Evolutionary conservation across 2,329 filamentous ascomycete genomes (phyloP), one percentile per base, ranked within the genome.

Genomic region (Aureobasidium sp.): DNA sequence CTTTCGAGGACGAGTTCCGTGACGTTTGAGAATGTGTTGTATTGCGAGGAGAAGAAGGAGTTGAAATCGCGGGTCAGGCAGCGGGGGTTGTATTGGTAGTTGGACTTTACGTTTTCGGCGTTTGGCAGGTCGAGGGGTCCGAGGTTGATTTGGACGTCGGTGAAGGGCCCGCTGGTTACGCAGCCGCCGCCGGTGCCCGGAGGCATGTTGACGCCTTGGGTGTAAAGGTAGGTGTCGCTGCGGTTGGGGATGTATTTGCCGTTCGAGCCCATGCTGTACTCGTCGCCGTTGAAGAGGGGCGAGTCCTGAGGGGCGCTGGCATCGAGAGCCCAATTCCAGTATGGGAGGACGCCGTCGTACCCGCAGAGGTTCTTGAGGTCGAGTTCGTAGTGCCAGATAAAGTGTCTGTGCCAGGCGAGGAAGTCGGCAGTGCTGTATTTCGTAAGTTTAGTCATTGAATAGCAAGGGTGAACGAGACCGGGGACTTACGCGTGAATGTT

Each of bases 151-250:
- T 58, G 60, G 52, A 59, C 63, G 57, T 79, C 68, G 59, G 68
- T 71, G 65, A 80, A 79, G 0, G 78, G 78, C 0, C 78, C 78
- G 25, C 66, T 69, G 12, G 63, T 68, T 2, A 83, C 68, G 60
- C 78, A 81, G 2, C 79, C 79, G 34, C 79, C 79, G 12, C 79
- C 79, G 0, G 70, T 70, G n/a, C 76, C 79, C 0, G 72, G 71
- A 0, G 74, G 75, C 8, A 76, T 62, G 17, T 59, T 67, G 55
- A 73, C 50, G 41, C 61, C 39, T 55, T 62, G 56, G 19, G 47
- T 24, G 48, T 53, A 49, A 14, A 65, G 58, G 58, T 61, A 65
- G 39, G 61, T 64, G 57, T 61, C 56, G 30, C 51, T 34, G 22
- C 62, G 59, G 47, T 59, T 58, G 27, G 60, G 29, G 24, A 65